Base-by-base conservation (phyloP, 2,329 filamentous ascomycete species). In the Verticillium longisporum region DNA sequence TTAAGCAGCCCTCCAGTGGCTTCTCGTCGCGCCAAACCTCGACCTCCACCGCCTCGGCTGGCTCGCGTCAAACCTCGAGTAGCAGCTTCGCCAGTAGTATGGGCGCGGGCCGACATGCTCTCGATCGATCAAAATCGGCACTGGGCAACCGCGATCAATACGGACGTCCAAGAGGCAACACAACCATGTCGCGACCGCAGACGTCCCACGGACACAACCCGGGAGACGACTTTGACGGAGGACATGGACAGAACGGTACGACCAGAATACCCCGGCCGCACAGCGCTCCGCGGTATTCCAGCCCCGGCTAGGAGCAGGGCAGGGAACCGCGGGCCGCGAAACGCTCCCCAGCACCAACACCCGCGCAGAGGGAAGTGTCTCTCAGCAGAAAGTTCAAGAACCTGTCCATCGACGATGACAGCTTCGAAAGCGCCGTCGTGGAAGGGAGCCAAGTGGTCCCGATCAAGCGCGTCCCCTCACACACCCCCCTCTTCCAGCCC, bases 51-150 rank as follows among this genome's bases (percentile, higher is more conserved):
- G 60, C 56, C 21, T 26, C 69, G 31, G 68, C 73, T 6, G 37
- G n/a, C 11, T 57, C 56, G 33, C 56, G 56, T 1, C 56, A 41
- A 2, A 57, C 56, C 1, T 57, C 56, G 14, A 57, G 32, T 59
- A 79, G 75, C 64, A 79, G 77, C 63, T 86, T 87, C 64, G 79
- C 83, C 14, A 83, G 79, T 63, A 88, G 83, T 67, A 72, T 86
- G 33, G 85, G 86, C 1, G 78, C 81, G 13, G 79, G 78, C 14
- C 81, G 85, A 65, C 77, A 82, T 14, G 73, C 76, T 6, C 66
- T 74, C 5, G 74, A 78, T 71, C 81, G 84, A 60, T 78, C 83
- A 3, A 78, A 83, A 63, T 77, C 84, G 38, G 75, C 83, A 66
- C 74, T 76, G 31, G 77, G 73, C 56, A 74, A 69, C 64, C 80